These are phyloP conservation scores for Limonium bicolor DNA, from an alignment of 148 eudicot species.

Conservation along the genomic window DNA sequence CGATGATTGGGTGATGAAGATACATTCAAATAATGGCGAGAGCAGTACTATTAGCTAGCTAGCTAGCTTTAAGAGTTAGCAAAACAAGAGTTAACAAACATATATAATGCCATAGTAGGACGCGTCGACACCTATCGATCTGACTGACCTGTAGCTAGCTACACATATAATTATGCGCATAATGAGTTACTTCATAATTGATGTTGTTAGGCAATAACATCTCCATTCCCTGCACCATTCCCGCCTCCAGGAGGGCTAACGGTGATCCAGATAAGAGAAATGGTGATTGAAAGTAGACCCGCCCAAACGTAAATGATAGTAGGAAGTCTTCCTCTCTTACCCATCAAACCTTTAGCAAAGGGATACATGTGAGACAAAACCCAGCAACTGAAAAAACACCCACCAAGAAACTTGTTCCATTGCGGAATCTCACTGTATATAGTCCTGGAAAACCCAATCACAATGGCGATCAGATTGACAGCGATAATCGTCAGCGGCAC, in stretches of 20 bases:
- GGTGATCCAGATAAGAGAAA: constrained; percentile 71
- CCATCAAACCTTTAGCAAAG: constrained; percentile 75
- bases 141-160: too few relatives aligned
- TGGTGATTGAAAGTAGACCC: constrained; percentile 51
- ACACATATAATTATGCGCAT: too few relatives aligned
- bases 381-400: constrained; percentile 63
- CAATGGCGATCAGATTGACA: constrained; percentile 40
- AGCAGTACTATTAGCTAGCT: too few relatives aligned
- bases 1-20: too few relatives aligned
- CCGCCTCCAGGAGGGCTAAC: constrained; percentile 35
- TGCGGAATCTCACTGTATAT: constrained; percentile 62
- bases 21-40: too few relatives aligned
- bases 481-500: constrained; percentile 62
- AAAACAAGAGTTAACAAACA: too few relatives aligned
- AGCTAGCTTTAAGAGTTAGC: too few relatives aligned
- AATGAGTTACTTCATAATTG: too few relatives aligned
- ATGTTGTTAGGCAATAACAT: too few relatives aligned
- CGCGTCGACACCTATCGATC: too few relatives aligned
- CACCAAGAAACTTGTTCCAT: constrained; percentile 71
- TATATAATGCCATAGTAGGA: too few relatives aligned
- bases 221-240: too few relatives aligned
- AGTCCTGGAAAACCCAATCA: constrained; percentile 49
- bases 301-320: constrained; percentile 84
- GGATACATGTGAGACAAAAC: constrained; percentile 88
- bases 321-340: constrained; percentile 62